Percentiles rank a stretch among this genome's conserved stretches.
These are phyloP conservation scores for Silene coronaria DNA, from an alignment of 179 eudicot species.

Conservation along the genomic window DNA sequence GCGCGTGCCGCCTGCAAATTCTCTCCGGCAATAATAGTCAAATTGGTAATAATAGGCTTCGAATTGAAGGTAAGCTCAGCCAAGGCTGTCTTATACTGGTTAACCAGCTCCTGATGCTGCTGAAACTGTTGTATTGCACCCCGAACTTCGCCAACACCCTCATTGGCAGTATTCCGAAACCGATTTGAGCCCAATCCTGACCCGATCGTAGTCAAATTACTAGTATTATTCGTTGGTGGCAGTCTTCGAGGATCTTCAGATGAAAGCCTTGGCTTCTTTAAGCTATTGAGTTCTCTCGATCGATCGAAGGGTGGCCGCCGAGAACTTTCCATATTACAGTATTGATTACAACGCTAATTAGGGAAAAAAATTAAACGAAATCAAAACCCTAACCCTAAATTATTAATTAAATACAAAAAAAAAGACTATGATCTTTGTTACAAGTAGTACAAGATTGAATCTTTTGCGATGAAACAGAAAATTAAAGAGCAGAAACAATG, in stretches of 20 bases:
- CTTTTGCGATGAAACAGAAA: background rate
- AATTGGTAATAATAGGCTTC: slow-evolving; percentile 88
- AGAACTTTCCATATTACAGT: slow-evolving; percentile 73
- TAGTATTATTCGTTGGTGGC: slow-evolving; percentile 17
- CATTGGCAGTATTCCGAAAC: slow-evolving; percentile 24
- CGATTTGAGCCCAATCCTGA: slow-evolving; percentile 23
- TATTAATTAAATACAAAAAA: too few species aligned
- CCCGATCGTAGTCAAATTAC: slow-evolving; percentile 21
- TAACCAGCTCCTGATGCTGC: slow-evolving; percentile 69
- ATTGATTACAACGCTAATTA: slow-evolving; percentile 13
- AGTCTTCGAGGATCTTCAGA: slow-evolving; percentile 32
- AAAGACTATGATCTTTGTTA: background rate
- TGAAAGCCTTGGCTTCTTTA: slow-evolving; percentile 57
- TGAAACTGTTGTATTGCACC: slow-evolving; percentile 32
- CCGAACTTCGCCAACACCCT: slow-evolving; percentile 24
- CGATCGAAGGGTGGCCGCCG: slow-evolving; percentile 63
- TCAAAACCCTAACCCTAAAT: slow-evolving; percentile 20
- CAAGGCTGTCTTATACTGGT: slow-evolving; percentile 75
- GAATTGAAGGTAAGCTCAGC: slow-evolving; percentile 91
- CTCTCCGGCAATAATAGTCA: slow-evolving; percentile 95
- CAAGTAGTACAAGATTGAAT: slow-evolving; percentile 8
- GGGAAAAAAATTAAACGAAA: background rate
- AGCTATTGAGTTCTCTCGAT: slow-evolving; percentile 47
- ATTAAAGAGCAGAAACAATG: background rate
- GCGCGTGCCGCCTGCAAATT: slow-evolving; percentile 81